phyloP scores from a whole-genome alignment of 1,139 yeast species.

The Saccharomyces pastorianus region DNA sequence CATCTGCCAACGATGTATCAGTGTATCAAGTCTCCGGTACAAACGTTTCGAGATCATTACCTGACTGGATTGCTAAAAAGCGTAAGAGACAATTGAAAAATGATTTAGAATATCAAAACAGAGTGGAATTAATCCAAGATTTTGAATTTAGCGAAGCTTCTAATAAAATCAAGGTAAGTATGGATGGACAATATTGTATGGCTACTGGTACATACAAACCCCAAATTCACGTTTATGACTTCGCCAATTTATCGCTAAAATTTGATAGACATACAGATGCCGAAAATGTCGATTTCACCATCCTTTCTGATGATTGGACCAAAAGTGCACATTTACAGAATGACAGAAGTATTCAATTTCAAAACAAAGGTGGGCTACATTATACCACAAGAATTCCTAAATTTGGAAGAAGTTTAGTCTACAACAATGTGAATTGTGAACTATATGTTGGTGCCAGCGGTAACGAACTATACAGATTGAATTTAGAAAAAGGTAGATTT shows the following conservation, averaged over 20 bases:
- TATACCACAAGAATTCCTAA: constrained; percentile 84
- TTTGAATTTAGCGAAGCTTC: constrained; percentile 96
- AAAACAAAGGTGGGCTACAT: constrained; percentile 89
- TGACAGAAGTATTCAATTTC: constrained; percentile 87
- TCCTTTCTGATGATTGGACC: constrained; percentile 92
- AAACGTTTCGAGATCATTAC: constrained; percentile 81
- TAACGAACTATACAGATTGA: constrained; percentile 78
- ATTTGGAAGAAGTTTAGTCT: constrained; percentile 79
- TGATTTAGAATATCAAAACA: constrained; percentile 76
- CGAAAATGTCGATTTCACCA: constrained; percentile 83
- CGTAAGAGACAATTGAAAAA: constrained; percentile 78
- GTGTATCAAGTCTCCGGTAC: constrained; percentile 97
- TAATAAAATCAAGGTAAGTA: constrained; percentile 71
- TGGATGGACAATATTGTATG: constrained; percentile 90
- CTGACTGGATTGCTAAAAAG: constrained; percentile 95
- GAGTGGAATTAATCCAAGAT: constrained; percentile 90
- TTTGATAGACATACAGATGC: constrained; percentile 95
- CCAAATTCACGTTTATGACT: constrained; percentile 93
- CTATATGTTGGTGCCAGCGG: constrained; percentile 80
- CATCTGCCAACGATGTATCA: constrained; percentile 76
- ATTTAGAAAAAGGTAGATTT: constrained; percentile 88
- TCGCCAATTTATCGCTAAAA: constrained; percentile 79
- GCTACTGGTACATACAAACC: constrained; percentile 98
- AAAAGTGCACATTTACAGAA: constrained; percentile 92
- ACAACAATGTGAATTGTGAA: constrained; percentile 76